Percentiles rank a stretch among this genome's conserved stretches.
phyloP scores from a whole-genome alignment of 345 rosid genomes.

The Eucalyptus tenuipes region DNA sequence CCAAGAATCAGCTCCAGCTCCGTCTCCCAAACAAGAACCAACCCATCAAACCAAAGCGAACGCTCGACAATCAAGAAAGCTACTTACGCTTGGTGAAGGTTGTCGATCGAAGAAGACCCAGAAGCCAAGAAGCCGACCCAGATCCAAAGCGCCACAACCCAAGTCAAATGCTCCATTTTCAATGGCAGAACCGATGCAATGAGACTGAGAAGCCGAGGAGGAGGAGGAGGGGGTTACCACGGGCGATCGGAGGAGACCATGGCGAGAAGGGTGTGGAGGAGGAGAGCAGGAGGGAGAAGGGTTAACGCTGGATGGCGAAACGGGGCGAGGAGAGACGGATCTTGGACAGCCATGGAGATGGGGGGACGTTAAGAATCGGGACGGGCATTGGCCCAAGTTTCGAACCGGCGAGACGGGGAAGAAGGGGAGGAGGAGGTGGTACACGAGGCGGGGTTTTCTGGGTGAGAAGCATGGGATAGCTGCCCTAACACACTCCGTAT shows the following conservation, averaged over 20 bases:
- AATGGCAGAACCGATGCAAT: background rate
- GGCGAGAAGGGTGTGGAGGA: background rate
- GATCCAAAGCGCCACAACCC: constrained; percentile 17
- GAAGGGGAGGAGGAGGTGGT: background rate
- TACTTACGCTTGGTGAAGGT: constrained; percentile 76
- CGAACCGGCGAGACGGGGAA: background rate
- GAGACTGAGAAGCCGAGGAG: background rate
- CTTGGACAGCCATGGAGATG: constrained; percentile 6
- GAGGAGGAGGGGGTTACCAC: background rate
- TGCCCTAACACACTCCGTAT: background rate
- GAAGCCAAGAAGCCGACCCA: constrained; percentile 31
- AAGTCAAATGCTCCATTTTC: constrained; percentile 35
- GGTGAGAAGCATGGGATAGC: background rate
- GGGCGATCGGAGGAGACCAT: background rate
- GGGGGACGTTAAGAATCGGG: constrained; percentile 53
- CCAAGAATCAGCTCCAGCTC: background rate
- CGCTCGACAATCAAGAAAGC: background rate
- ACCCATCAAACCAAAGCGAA: background rate
- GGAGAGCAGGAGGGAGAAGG: background rate
- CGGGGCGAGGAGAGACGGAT: constrained; percentile 17
- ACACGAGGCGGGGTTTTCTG: background rate
- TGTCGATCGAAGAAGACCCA: constrained; percentile 43
- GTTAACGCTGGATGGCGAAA: background rate
- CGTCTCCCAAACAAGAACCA: background rate
- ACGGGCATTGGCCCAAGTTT: constrained; percentile 3